These are phyloP conservation scores for Mycosarcoma mackinlayi DNA, from an alignment of 1,284 basidiomycete genomes.

Conservation along the genomic window DNA sequence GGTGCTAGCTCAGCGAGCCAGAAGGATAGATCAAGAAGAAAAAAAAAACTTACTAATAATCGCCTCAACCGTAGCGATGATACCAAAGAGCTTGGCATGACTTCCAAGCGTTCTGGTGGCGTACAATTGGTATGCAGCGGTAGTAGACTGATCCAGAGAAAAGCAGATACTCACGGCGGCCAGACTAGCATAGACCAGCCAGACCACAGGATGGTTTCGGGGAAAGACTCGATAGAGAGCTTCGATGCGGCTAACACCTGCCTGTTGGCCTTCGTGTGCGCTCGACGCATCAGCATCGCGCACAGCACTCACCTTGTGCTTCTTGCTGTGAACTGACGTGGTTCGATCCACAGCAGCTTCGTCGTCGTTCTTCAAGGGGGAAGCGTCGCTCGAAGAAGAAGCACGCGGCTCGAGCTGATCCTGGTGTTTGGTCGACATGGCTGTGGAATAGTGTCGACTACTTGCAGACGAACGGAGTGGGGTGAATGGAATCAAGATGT, in stretches of 20 bases:
- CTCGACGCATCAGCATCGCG: constrained; percentile 21
- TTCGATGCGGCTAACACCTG: constrained; percentile 30
- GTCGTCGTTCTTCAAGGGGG: constrained; percentile 13
- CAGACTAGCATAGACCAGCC: constrained; percentile 19
- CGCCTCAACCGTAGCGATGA: constrained; percentile 21
- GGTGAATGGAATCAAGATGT: not conserved
- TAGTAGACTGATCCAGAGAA: constrained; percentile 18
- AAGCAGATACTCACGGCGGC: constrained; percentile 27
- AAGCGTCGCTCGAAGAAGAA: constrained; percentile 8
- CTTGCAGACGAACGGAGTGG: not conserved
- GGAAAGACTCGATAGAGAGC: constrained; percentile 34
- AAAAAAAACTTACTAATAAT: constrained; percentile 25
- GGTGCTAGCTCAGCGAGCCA: too few relatives aligned
- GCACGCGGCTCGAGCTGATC: constrained; percentile 5
- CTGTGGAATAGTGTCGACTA: too few relatives aligned
- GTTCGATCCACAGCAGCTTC: not conserved
- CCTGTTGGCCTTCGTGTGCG: constrained; percentile 22
- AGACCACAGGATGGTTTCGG: constrained; percentile 12
- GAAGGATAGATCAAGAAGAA: constrained; percentile 12
- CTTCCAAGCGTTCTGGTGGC: constrained; percentile 36
- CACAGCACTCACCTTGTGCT: constrained; percentile 6
- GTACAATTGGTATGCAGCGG: constrained; percentile 34
- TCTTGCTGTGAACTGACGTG: constrained; percentile 6
- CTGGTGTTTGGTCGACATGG: constrained; percentile 2
- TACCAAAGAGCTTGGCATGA: constrained; percentile 39